Base-by-base conservation (phyloP, 176 grass and related monocot species). In the Eragrostis nindensis region DNA sequence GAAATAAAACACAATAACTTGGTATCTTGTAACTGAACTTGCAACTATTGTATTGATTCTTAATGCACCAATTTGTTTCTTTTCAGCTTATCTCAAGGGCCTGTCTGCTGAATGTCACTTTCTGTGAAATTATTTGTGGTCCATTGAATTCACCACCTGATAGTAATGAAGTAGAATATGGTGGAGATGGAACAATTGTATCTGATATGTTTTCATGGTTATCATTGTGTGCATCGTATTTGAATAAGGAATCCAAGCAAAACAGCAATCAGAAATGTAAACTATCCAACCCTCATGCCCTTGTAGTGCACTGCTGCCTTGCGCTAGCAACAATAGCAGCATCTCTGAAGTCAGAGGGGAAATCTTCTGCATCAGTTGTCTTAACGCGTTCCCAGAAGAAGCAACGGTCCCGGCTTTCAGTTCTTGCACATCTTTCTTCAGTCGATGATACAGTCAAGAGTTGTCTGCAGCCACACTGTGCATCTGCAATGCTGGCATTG, bases 41-140 rank as follows among this genome's bases (percentile, higher is more conserved):
- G 17, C 42, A 42, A 67, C 8, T 45, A 22, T 57, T 47, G 1
- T 62, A 69, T 18, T 78, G 30, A 85, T 62, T 79, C 24, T 79
- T 72, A 77, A 81, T 62, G 65, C 47, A 73, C 50, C 12, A 83
- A 57, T 63, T 67, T 87, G 62, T 79, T 75, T 9, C 39, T 66
- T 92, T 98, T 84, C 88, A 98, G 95, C 92, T 98, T 80, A 86
- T 98, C 40, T 94, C 92, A 66, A 93, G 92, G 78, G 87, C 91
- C 61, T 98, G 92, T 76, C 74, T 98, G 40, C 80, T 80, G 77
- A 83, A 86, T 30, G 62, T 56, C 68, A 78, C 90, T 78, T 89
- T 86, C 70, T 94, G 92, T 80, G 75, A 69, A 64, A 82, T 89
- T 60, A 73, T 89, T 6, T 92, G 88, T 68, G 75, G 82, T 66